Evolutionary conservation across 805 yeast genomes (phyloP), one percentile per base, ranked within the genome.

Genomic region (Nakazawaea wickerhamii): DNA sequence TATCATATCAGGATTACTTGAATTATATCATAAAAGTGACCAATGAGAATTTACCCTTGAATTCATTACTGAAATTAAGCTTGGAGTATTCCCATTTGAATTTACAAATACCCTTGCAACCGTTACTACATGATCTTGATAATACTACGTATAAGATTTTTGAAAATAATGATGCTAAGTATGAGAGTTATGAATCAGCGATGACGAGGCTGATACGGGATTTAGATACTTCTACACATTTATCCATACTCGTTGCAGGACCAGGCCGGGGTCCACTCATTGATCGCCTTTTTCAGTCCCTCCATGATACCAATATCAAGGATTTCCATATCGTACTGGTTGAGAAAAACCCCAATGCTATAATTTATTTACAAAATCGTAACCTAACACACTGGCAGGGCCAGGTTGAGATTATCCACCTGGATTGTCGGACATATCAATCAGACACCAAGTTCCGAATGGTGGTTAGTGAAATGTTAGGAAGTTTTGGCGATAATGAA

Each of bases 401-500:
- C 36, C 41, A 53, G 5, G 83, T 85, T 1, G 55, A 67, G 7
- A 58, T 89, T 2, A 55, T 82, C 3, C 60, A 68, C 33, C 66
- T 64, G 3, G 95, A 90, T 59, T 74, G 80, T 59, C 63, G 93
- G 14, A 47, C 53, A 2, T 75, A n/a, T 31, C 3, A 9, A 37
- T 14, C 21, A 45, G 10, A 28, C 5, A 47, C 55, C 10, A 63
- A 65, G 14, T 69, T 72, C 43, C 73, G 84, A 54, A 53, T 90
- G 33, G 72, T 89, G 7, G 70, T 91, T 1, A 83, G 95, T 34
- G 97, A 90, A 58, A 64, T 91, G 6, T 60, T 90, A 21, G 97
- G 97, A 5, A 85, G 95, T 13, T 84, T 91, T 63, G 97, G 95
- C 4, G 91, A 95, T 58, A 91, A 90, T 59, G 97, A 90, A 57